Evolutionary conservation across 345 rosid species (phyloP), one percentile per base, ranked within the genome.

Genomic region (Bruguiera parviflora): DNA sequence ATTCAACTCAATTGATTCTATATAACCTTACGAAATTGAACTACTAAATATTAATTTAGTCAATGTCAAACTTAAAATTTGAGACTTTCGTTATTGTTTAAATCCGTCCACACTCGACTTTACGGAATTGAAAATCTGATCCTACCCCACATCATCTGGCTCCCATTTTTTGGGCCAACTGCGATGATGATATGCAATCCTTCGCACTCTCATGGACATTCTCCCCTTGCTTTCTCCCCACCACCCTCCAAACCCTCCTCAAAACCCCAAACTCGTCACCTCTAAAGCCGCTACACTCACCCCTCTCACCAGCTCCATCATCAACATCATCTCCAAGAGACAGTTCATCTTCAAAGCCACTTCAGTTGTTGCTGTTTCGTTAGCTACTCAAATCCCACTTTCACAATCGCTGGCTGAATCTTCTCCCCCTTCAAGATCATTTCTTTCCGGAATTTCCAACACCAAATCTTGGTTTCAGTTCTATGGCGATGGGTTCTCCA

Each of bases 401-500:
- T 75, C 67, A 29, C 77, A 69, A 19, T 85, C 90, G 25, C 70
- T 80, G 70, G 90, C 92, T 16, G 91, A 87, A 39, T 51, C 88
- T 53, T 69, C 82, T n/a, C 62, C 87, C 6, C 65, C 91, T 25
- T 18, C 82, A 47, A 88, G 82, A 67, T 69, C 84, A 9, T 64
- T 73, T 57, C 86, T 81, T 78, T 80, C 80, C 43, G 83, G 80
- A 77, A 84, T 91, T 78, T 85, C 82, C 35, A 91, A 78, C 69
- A 91, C 96, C 39, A 91, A 79, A 72, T 84, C 95, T 66, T 94
- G 97, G 96, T 87, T 88, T 75, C 96, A 87, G 80, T 89, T 81
- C 71, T 95, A 74, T 78, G 99, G 96, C 25, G 86, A 77, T 78
- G 97, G 96, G 29, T 94, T 95, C 74, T 43, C 96, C 65, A 85